Conservation (phyloP, 2,329 filamentous ascomycete species). For the Rhexocercosporidium sp. region DNA sequence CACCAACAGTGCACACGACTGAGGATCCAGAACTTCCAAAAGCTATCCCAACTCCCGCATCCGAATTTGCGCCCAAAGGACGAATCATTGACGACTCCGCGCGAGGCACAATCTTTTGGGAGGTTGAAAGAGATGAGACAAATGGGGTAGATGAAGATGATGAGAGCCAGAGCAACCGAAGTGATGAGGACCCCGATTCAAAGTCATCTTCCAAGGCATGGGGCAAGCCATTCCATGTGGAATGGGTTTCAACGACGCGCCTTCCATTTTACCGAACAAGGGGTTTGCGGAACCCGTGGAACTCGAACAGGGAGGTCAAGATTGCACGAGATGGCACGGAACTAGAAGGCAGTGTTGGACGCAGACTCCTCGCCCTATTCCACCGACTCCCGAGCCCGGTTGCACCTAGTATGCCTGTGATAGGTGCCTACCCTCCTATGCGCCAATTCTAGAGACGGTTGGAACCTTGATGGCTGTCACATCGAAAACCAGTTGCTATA, state of each 20-base stretch:
- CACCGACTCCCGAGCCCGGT: conserved; percentile 52
- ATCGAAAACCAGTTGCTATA: neutral
- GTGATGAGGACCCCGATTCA: conserved; percentile 46
- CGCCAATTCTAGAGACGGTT: conserved; percentile 13
- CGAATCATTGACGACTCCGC: conserved; percentile 91
- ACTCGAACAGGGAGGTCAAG: conserved; percentile 93
- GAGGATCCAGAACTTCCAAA: conserved; percentile 72
- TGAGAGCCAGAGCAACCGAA: conserved; percentile 44
- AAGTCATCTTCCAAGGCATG: conserved; percentile 58
- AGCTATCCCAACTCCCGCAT: conserved; percentile 80
- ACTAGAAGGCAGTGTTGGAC: conserved; percentile 81
- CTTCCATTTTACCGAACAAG: conserved; percentile 89
- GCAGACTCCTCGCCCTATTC: conserved; percentile 79
- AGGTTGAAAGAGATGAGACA: conserved; percentile 65
- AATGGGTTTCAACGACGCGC: conserved; percentile 84
- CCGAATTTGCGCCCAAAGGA: conserved; percentile 77
- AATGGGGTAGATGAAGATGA: conserved; percentile 53
- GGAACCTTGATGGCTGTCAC: neutral
- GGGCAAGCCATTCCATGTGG: conserved; percentile 89
- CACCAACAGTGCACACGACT: conserved; percentile 64
- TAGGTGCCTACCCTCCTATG: conserved; percentile 35
- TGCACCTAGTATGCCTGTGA: conserved; percentile 27
- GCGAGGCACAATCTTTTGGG: conserved; percentile 97
- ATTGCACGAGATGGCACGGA: conserved; percentile 95
- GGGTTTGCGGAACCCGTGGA: conserved; percentile 91